phyloP scores from a whole-genome alignment of 192 early-diverging fungal genomes.

The Backusella macrospora region DNA sequence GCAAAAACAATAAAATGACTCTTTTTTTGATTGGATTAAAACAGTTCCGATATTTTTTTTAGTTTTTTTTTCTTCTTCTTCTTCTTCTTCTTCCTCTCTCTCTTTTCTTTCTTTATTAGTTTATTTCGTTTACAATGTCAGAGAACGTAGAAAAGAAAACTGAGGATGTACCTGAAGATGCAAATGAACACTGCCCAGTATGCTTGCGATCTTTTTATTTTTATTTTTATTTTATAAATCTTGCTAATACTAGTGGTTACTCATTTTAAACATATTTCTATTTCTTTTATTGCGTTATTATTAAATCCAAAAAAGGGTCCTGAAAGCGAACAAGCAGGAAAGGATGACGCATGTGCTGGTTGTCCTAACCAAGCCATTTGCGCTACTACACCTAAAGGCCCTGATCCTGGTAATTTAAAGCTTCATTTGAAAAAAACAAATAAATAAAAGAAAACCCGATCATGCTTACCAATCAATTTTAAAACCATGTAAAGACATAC shows the following conservation, averaged over 20 bases:
- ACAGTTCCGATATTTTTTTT: conserved; percentile 1
- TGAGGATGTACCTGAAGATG: conserved; percentile 52
- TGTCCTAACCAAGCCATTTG: conserved; percentile 84
- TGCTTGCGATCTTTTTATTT: background rate
- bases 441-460: background rate
- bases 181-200: conserved; percentile 77
- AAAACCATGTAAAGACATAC: conserved; percentile 49
- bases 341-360: conserved; percentile 74
- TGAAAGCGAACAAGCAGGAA: conserved; percentile 71
- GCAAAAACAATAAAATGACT: background rate
- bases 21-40: background rate
- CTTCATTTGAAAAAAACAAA: background rate
- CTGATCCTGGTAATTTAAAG: conserved; percentile 64
- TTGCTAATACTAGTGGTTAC: background rate
- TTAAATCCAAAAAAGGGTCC: conserved; percentile 52
- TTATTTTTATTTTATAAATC: background rate
- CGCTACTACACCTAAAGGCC: conserved; percentile 74
- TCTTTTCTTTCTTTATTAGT: conserved; percentile 1
- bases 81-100: background rate
- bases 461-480: background rate
- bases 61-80: background rate
- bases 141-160: background rate
- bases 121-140: background rate
- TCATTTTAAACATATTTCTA: background rate
- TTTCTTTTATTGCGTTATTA: no score